Evolutionary conservation across 768 basidiomycete genomes (phyloP).

Genomic region (Mycena chlorophos): DNA sequence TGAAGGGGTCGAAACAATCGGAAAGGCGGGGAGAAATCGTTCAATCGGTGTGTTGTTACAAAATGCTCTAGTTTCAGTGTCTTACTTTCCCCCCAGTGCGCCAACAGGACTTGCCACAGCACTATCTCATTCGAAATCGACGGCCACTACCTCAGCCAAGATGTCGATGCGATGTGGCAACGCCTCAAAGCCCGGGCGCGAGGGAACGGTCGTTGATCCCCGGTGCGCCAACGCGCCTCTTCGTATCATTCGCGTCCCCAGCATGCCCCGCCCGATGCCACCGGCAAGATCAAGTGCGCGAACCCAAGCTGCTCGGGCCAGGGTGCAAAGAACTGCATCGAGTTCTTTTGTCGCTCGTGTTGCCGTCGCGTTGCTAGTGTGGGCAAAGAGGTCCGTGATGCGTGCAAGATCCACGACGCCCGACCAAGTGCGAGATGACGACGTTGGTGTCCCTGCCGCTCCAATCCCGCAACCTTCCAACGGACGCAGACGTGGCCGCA

Average conservation of each 20-base stretch:
- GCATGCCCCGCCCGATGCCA: background rate
- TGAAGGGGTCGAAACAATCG: background rate
- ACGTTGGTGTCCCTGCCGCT: background rate
- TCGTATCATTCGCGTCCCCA: background rate
- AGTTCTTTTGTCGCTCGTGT: conserved; percentile 1
- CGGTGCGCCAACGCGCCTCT: background rate
- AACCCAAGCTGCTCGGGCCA: background rate
- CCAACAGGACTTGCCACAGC: background rate
- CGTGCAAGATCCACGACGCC: background rate
- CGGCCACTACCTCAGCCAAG: background rate
- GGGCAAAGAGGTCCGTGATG: background rate
- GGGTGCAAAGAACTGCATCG: conserved; percentile 3
- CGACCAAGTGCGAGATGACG: background rate
- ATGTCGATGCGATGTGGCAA: conserved; percentile 2
- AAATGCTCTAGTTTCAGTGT: background rate
- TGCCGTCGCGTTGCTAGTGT: background rate
- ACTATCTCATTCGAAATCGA: conserved; percentile 1
- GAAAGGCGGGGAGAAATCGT: conserved; percentile 1
- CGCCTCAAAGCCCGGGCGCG: background rate
- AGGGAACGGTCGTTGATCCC: background rate
- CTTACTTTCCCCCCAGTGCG: background rate
- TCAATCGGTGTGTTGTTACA: background rate
- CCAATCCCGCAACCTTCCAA: background rate
- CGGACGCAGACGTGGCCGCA: background rate
- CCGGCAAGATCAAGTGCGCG: background rate